Evolutionary conservation across 2,329 filamentous ascomycete genomes (phyloP), one percentile per base, ranked within the genome.

Genomic region (Byssochlamys sp.): DNA sequence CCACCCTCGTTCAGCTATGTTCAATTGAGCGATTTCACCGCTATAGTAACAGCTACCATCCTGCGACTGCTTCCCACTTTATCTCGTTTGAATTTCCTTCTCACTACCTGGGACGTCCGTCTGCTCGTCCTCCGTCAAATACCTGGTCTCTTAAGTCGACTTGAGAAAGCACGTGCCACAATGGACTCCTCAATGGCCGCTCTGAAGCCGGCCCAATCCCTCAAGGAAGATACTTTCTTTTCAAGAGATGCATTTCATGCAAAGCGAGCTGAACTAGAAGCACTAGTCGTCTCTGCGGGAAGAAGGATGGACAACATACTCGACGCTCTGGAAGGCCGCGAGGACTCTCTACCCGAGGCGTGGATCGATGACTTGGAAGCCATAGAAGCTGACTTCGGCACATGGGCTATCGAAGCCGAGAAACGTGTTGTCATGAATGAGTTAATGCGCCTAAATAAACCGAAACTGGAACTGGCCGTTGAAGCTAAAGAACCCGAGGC

Each of bases 331-430:
- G 94, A 97, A 71, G 91, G 90, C 1, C 80, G 85, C 56, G 80
- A 87, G 50, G 94, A 99, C 66, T 90, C 88, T 0, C 77, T 99
- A 9, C 94, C 94, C 0, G 88, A 95, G 48, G 71, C 77, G 28
- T 99, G 92, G 94, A 84, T 97, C 57, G 90, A 95, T 65, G 82
- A 86, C 3, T 87, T 97, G 75, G 94, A 97, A 70, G 74, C 76
- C 0, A 78, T 95, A 3, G 94, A 99, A 71, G 78, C 81, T 10
- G 82, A 86, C 29, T 96, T 92, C 71, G 83, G 85, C 6, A 81
- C 85, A 26, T 99, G 94, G 94, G 84, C 86, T 50, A 85, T 87
- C 53, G 81, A 86, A 53, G 91, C 89, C 31, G 90, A 95, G 67
- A 81, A 81, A 59, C 86, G 82, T 65, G 81, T 91, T n/a, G 78